Conservation (phyloP, 2,329 filamentous ascomycete genomes). For the Dothideomycetidae sp. region DNA sequence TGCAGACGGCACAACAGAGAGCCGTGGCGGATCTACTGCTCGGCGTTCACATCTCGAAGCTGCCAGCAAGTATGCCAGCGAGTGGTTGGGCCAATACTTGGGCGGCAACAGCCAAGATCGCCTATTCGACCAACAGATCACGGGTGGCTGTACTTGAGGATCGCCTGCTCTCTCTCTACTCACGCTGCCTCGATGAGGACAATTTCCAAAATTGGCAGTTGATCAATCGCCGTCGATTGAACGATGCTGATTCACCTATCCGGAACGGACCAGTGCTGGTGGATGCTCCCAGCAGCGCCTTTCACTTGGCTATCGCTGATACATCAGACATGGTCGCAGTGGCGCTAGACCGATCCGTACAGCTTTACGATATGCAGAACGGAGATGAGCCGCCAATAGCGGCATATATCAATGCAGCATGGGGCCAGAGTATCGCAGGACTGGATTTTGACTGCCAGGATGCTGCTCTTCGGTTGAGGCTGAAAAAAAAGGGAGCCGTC, state of each 20-base stretch:
- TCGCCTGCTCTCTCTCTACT: constrained; percentile 19
- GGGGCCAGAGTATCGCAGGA: constrained; percentile 23
- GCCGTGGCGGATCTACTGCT: background rate
- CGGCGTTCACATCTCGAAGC: background rate
- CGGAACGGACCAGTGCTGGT: constrained; percentile 12
- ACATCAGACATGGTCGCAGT: constrained; percentile 21
- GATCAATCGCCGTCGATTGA: constrained; percentile 12
- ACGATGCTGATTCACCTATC: constrained; percentile 19
- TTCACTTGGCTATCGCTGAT: constrained; percentile 20
- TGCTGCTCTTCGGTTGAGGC: constrained; percentile 19
- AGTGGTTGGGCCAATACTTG: too few species aligned
- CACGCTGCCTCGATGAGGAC: too few species aligned
- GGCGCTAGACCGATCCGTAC: constrained; percentile 22
- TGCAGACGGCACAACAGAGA: background rate
- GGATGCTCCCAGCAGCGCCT: constrained; percentile 19
- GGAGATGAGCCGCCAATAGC: constrained; percentile 21
- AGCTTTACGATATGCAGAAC: constrained; percentile 22
- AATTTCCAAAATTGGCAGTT: constrained; percentile 17
- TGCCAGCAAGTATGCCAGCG: background rate
- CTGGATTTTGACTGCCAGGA: constrained; percentile 23
- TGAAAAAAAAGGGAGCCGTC: constrained; percentile 22
- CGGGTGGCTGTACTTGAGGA: constrained; percentile 19
- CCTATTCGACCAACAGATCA: constrained; percentile 13
- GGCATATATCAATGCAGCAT: constrained; percentile 19
- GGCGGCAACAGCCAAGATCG: too few species aligned